Percentiles rank a stretch among this genome's conserved stretches.
phyloP scores from a whole-genome alignment of 805 yeast species.

The Sugiyamaella qingdaonensis region DNA sequence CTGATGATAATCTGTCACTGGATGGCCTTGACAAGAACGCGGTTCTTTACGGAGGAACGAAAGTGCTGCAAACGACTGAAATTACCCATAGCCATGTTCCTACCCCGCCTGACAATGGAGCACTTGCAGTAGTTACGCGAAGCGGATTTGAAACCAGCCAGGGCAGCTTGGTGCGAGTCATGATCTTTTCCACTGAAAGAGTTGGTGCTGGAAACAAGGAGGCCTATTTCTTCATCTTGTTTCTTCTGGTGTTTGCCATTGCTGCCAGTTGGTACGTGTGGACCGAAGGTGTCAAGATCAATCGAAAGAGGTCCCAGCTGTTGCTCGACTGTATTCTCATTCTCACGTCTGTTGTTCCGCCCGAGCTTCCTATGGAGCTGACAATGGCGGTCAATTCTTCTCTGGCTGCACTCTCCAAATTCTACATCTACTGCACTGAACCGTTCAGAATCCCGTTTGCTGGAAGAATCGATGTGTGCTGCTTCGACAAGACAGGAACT shows the following conservation, averaged over 20 bases:
- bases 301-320: slow-evolving; percentile 89
- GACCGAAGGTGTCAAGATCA: slow-evolving; percentile 95
- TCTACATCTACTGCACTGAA: slow-evolving; percentile 92
- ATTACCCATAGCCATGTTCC: slow-evolving; percentile 50
- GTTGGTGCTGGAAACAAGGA: slow-evolving; percentile 94
- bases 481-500: slow-evolving; percentile 98
- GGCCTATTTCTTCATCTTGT: slow-evolving; percentile 86
- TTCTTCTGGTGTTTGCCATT: slow-evolving; percentile 84
- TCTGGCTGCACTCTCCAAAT: slow-evolving; percentile 79
- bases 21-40: slow-evolving; percentile 89
- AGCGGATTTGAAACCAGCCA: slow-evolving; percentile 99
- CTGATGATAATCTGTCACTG: slow-evolving; percentile 58
- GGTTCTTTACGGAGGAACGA: slow-evolving; percentile 90
- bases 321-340: slow-evolving; percentile 93
- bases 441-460: slow-evolving; percentile 98
- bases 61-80: slow-evolving; percentile 83
- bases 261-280: slow-evolving; percentile 97
- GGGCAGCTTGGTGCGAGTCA: slow-evolving; percentile 94
- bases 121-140: slow-evolving; percentile 81
- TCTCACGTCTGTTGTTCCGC: slow-evolving; percentile 96
- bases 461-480: slow-evolving; percentile 96
- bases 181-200: slow-evolving; percentile 95
- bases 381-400: slow-evolving; percentile 97
- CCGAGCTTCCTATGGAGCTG: slow-evolving; percentile 97
- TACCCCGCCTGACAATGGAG: slow-evolving; percentile 86